Evolutionary conservation across 345 rosid species (phyloP), one percentile per base, ranked within the genome.

Genomic region (Noccaea caerulescens): DNA sequence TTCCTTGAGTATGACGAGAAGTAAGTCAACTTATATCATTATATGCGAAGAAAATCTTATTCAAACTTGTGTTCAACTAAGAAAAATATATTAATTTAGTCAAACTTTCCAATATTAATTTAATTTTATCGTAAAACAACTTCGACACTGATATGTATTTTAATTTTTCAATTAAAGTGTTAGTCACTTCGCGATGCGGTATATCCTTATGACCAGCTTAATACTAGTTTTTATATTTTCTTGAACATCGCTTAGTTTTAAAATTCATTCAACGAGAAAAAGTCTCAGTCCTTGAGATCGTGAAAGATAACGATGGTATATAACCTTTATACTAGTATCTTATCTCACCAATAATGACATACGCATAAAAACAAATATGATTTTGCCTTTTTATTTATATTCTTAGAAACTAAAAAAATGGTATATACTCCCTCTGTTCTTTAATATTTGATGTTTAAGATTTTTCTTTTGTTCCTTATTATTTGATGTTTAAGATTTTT

Each of bases 121-220:
- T 56, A 44, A 1, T 44, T 20, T 23, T 23, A 46, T 49, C 57
- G 6, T 11, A 45, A 44, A 9, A 18, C 37, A 14, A 39, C 64
- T 44, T 57, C 45, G 37, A 18, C 56, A 7, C n/a, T 44, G 23
- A 68, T 16, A 18, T 3, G 27, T 55, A 32, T 60, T 14, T 45
- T 47, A 58, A 44, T n/a, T 60, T n/a, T 1, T 9, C 10, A 46
- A 13, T 16, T 7, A 38, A 33, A 18, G 63, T 57, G 27, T 16
- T 18, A 10, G 25, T 30, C 53, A 62, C 76, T 62, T 53, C 23
- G 43, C 34, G 63, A 63, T 54, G 50, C 63, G 27, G 41, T 51
- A 41, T 9, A 59, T 70, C 60, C 8, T 27, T 27, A 30, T 59
- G 44, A 39, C 69, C 57, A 25, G 61, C 52, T n/a, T 10, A 37